Conservation (phyloP, 768 basidiomycete genomes). For the Suillus spraguei region DNA sequence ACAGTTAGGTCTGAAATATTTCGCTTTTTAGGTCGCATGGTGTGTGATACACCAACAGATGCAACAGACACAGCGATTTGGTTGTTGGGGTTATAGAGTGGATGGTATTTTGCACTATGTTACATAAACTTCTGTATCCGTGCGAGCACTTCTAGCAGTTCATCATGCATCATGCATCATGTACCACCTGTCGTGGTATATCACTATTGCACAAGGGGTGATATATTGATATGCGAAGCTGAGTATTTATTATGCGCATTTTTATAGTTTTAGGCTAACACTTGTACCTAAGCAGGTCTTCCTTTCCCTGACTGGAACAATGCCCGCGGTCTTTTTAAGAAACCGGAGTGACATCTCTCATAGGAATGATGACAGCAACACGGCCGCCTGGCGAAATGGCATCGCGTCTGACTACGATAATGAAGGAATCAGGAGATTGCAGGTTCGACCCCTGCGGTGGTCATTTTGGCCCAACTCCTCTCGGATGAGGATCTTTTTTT, state of each 20-base stretch:
- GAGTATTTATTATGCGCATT: neutral
- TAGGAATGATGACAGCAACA: neutral
- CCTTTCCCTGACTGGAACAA: neutral
- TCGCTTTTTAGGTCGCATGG: neutral
- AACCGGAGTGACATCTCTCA: neutral
- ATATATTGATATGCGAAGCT: neutral
- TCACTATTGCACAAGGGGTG: neutral
- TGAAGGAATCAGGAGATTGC: constrained; percentile 80
- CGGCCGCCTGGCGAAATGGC: constrained; percentile 92
- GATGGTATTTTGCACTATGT: too few species aligned
- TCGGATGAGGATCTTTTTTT: neutral
- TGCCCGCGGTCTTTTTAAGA: neutral
- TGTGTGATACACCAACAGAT: neutral
- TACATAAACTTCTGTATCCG: too few species aligned
- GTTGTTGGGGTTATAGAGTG: neutral
- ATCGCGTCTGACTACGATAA: constrained; percentile 88
- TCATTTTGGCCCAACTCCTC: constrained; percentile 39
- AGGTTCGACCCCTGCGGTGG: constrained; percentile 92
- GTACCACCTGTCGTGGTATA: neutral
- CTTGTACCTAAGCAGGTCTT: neutral
- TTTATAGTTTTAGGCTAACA: neutral
- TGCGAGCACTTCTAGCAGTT: too few species aligned
- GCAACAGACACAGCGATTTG: neutral
- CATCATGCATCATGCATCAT: neutral
- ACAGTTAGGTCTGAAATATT: constrained; percentile 15